Evolutionary conservation across 1,284 basidiomycete genomes (phyloP).

Genomic region (Somion occarium): DNA sequence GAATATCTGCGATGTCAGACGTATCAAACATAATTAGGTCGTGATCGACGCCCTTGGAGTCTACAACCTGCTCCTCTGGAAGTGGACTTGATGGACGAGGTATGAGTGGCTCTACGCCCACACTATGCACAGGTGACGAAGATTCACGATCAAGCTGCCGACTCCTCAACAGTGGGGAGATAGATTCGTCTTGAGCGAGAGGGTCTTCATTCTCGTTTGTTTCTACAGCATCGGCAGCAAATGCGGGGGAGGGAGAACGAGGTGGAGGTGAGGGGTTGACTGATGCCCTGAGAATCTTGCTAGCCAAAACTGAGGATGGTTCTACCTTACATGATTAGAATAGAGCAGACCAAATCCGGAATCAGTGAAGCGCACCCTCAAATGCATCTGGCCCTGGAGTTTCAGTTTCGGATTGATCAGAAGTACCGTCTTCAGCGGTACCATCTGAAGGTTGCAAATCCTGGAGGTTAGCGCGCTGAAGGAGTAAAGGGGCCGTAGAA

Average conservation of each 20-base stretch:
- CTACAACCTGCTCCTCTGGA: too few species aligned
- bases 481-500: constrained; percentile 29
- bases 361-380: constrained; percentile 25
- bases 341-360: background rate
- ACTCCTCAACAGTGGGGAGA: background rate
- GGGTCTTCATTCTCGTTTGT: background rate
- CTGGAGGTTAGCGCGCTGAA: background rate
- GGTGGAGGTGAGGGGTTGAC: constrained; percentile 77
- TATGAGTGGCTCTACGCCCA: background rate
- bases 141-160: too few species aligned
- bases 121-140: background rate
- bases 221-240: background rate
- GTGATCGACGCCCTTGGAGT: constrained; percentile 14
- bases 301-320: constrained; percentile 60
- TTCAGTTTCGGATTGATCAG: constrained; percentile 14
- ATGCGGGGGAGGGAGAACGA: constrained; percentile 11
- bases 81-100: constrained; percentile 2
- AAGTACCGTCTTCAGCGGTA: constrained; percentile 26
- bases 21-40: constrained; percentile 42
- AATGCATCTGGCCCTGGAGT: constrained; percentile 18
- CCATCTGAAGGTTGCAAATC: constrained; percentile 22
- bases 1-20: constrained; percentile 19
- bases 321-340: constrained; percentile 33
- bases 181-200: background rate
- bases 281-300: constrained; percentile 58